Evolutionary conservation across 2,329 filamentous ascomycete genomes (phyloP).

Genomic region (Aspergillus uvarum): DNA sequence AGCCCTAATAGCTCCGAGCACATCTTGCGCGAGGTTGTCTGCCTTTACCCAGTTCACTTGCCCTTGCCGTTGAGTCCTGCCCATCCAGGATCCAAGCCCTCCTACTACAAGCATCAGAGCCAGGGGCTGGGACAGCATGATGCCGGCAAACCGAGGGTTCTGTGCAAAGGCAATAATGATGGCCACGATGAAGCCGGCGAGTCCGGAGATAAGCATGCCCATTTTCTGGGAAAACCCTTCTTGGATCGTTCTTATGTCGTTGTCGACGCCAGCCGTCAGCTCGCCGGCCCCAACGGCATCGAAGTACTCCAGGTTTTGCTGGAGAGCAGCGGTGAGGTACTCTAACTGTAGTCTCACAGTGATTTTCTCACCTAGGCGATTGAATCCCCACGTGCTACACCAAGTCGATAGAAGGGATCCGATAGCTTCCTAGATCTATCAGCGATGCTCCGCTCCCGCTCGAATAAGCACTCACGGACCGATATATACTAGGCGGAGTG

Average conservation of each 20-base stretch:
- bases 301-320: conserved; percentile 29
- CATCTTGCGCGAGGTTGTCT: conserved; percentile 8
- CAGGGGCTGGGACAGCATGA: conserved; percentile 54
- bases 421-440: too few relatives aligned
- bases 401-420: too few relatives aligned
- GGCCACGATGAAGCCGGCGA: conserved; percentile 10
- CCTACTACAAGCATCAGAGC: conserved; percentile 63
- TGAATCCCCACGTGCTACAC: conserved; percentile 12
- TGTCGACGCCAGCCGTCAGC: too few relatives aligned
- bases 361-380: conserved; percentile 24
- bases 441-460: too few relatives aligned
- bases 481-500: conserved; percentile 7
- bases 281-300: conserved; percentile 11
- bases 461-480: neutral
- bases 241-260: neutral
- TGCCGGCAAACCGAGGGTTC: conserved; percentile 6
- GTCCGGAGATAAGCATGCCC: neutral
- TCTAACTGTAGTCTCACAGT: conserved; percentile 23
- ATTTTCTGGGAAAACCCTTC: conserved; percentile 19
- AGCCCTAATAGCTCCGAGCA: conserved; percentile 5
- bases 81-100: neutral
- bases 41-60: neutral
- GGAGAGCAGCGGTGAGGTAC: conserved; percentile 27
- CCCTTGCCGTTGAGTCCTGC: neutral
- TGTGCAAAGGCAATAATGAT: neutral